These are phyloP conservation scores for Mycena alexandri DNA, from an alignment of 768 basidiomycete genomes.

Conservation along the genomic window DNA sequence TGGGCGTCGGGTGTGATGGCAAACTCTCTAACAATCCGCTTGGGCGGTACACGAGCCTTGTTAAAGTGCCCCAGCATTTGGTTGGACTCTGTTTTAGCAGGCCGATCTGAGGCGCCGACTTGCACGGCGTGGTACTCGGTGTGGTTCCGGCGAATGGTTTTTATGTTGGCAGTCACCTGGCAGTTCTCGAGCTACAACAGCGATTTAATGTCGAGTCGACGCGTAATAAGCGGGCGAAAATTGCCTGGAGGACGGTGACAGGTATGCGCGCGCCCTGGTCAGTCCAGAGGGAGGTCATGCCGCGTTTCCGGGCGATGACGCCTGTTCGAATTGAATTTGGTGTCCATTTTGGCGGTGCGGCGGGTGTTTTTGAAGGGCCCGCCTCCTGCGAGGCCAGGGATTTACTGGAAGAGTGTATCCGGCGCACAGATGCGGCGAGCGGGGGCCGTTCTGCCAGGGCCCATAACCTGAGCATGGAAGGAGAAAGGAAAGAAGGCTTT, in stretches of 20 bases:
- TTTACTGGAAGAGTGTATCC: slow-evolving; percentile 58
- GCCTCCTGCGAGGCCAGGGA: slow-evolving; percentile 48
- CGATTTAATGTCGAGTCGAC: slow-evolving; percentile 10
- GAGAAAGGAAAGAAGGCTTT: slow-evolving; percentile 38
- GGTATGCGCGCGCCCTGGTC: slow-evolving; percentile 89
- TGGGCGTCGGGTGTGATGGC: slow-evolving; percentile 90
- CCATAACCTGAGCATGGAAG: slow-evolving; percentile 67
- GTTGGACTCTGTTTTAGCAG: slow-evolving; percentile 76
- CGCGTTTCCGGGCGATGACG: slow-evolving; percentile 93
- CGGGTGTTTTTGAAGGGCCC: slow-evolving; percentile 46
- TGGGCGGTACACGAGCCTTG: slow-evolving; percentile 85
- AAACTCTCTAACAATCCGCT: slow-evolving; percentile 90
- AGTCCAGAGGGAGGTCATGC: slow-evolving; percentile 96
- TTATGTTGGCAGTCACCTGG: slow-evolving; percentile 87
- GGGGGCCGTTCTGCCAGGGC: slow-evolving; percentile 55
- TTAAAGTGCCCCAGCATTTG: slow-evolving; percentile 93
- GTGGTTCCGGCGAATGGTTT: slow-evolving; percentile 71
- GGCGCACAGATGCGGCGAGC: slow-evolving; percentile 49
- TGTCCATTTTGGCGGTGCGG: slow-evolving; percentile 75
- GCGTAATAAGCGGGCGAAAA: slow-evolving; percentile 37
- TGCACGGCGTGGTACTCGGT: slow-evolving; percentile 93
- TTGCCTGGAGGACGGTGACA: slow-evolving; percentile 94
- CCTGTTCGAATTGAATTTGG: slow-evolving; percentile 91
- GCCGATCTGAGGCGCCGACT: slow-evolving; percentile 85
- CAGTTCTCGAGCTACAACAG: slow-evolving; percentile 81